Evolutionary conservation across 2,329 filamentous ascomycete genomes (phyloP), one percentile per base, ranked within the genome.

Genomic region (Epichloe uncinata): DNA sequence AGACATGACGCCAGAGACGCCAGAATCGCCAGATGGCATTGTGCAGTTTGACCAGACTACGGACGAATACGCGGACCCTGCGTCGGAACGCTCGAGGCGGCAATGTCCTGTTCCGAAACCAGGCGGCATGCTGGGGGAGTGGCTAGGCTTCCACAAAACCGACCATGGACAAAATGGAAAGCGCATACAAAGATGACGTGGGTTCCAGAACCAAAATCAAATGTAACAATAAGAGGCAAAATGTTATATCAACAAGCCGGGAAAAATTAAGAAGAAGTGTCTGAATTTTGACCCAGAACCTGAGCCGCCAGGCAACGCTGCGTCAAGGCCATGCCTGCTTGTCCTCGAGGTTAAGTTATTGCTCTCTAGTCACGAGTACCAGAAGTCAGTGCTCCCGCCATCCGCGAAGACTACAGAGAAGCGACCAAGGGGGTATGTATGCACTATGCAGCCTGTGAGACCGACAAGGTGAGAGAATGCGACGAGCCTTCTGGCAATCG

Each of bases 71-170:
- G 54, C 54, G 16, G 59, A 58, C 50, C 47, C 57, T 51, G 55
- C 55, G 44, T 43, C 69, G 60, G 56, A 73, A 65, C 72, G 70
- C 49, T 61, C 68, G 43, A 74, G 74, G 61, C 77, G 87, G 60
- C 87, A 94, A 63, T 98, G 93, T 63, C 93, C 93, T 0, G 82
- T 98, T 12, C 93, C 93, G 5, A 96, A 96, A 67, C 91, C 93
- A 0, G 75, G 81, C 34, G 90, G 89, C 3, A 69, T 89, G 35
- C 69, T 95, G 43, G 87, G 12, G 12, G 78, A 85, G 61, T 72
- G 91, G 57, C 68, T 93, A 54, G 87, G 87, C 0, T 85, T 91
- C 62, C 76, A 74, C 57, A 71, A 65, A 52, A 52, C 52, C 40
- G 60, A 58, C 18, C 57, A 58, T 44, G 58, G 7, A 8, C 36